Evolutionary conservation across 78 protist species (phyloP), one percentile per base, ranked within the genome.

Genomic region (Polysphondylium violaceum): DNA sequence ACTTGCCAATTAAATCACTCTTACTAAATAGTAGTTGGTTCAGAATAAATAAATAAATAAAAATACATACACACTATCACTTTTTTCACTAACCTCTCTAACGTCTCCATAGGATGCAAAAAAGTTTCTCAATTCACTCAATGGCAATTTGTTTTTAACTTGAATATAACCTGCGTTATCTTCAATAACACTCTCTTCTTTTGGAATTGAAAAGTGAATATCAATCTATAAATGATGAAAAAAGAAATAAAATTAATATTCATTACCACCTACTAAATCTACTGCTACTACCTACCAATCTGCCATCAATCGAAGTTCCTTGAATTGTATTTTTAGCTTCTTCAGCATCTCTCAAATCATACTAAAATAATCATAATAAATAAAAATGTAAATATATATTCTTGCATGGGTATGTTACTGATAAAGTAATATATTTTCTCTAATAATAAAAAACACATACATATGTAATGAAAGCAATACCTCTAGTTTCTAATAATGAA

Each of bases 131-230:
- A 87, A 36, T 9, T 76, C 88, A 73, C 35, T 65, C 5, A 38
- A 5, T 3, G 86, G 87, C 29, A 75, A 25, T 33, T 51, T 71
- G 33, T 76, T 76, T 33, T 60, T 75, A 31, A 76, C 77, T 2
- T 67, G 69, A 29, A 76, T 76, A 73, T 56, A 75, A 25, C 87
- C 93, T 31, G 83, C 68, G 23, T 74, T 76, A 41, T 87, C 87
- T 29, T 73, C 93, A 40, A 58, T 41, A 1, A 55, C 78, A 69
- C 58, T 35, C 47, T 87, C 77, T 27, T 86, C 92, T 12, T 76
- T 75, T 56, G 93, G 93, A 67, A 87, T 76, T 1, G 93, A 87
- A 43, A 87, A 87, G 60, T 87, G 93, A 61, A 87, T 73, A 50
- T 63, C 68, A 67, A 87, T 87, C 36, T 79, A 43, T 2, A 56